Base-by-base conservation (phyloP, 2,329 filamentous ascomycete species). In the Cercospora canescens region DNA sequence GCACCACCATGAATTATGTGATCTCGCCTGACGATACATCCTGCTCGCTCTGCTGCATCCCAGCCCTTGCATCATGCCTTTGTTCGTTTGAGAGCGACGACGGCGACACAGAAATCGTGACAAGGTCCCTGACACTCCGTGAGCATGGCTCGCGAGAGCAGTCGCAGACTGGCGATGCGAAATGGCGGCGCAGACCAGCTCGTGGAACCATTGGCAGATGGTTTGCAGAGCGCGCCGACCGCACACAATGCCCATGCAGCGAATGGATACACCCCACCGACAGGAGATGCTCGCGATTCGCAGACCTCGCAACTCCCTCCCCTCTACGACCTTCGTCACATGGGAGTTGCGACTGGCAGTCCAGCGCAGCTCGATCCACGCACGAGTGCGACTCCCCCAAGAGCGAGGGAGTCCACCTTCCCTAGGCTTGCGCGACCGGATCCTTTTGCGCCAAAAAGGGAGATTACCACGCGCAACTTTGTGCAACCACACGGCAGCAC, bases 401-500 rank as follows among this genome's bases (percentile, higher is more conserved):
- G 16, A 55, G 21, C 37, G 21, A 62, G 26, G 45, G 39, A 62
- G 34, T 55, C 48, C 12, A 55, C 60, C 16, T 63, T 63, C 37
- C 24, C 64, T 30, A 63, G 56, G 32, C 57, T 37, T 16, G 45
- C 35, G n/a, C 55, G 64, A n/a, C 64, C 64, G 11, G 60, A 63
- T 37, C 64, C 55, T 11, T 66, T 66, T 12, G 64, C 45, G 24
- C 60, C 60, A n/a, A 63, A 60, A 28, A 41, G 55, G 16, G 64
- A 60, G 28, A 58, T 41, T 9, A 48, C 21, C 26, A 66, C 64
- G 30, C 60, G 64, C 24, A 34, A 56, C 32, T 52, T 28, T 30
- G 24, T 28, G 28, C 18, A 62, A 34, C 35, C 32, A 52, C 24
- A 4, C n/a, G 26, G 12, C 18, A 21, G 8, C 3, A 45, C 21